phyloP scores from a whole-genome alignment of 108 stramenopile species.

The Stephanodiscus triporus region DNA sequence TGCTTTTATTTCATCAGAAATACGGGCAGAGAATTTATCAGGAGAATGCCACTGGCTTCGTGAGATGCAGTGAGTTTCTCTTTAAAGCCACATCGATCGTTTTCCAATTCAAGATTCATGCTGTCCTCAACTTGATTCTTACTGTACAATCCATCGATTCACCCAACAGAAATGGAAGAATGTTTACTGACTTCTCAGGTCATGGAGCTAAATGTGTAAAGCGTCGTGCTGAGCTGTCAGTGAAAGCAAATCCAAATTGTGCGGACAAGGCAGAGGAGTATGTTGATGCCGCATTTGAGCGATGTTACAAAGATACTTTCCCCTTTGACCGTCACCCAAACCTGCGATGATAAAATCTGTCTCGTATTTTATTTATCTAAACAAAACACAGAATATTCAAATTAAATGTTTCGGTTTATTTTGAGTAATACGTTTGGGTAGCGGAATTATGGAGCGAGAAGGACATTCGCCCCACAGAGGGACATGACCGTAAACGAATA shows the following conservation, averaged over 20 bases:
- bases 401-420: neutral
- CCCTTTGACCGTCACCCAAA: conserved; percentile 91
- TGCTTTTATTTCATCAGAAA: conserved; percentile 42
- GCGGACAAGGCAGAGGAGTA: conserved; percentile 72
- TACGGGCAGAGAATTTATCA: conserved; percentile 88
- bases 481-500: neutral
- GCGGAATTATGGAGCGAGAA: neutral
- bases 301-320: conserved; percentile 83
- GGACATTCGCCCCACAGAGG: neutral
- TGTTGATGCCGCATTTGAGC: conserved; percentile 88
- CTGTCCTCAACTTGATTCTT: neutral
- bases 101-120: conserved; percentile 6
- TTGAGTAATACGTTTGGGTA: neutral
- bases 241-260: conserved; percentile 88
- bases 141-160: conserved; percentile 7
- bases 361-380: neutral
- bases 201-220: conserved; percentile 82
- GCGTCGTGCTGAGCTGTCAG: conserved; percentile 74
- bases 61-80: conserved; percentile 60
- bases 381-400: neutral
- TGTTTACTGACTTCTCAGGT: conserved; percentile 51
- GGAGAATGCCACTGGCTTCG: conserved; percentile 83
- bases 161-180: conserved; percentile 27
- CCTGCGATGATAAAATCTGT: conserved; percentile 41
- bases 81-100: neutral